These are phyloP conservation scores for Clohesyomyces aquaticus DNA, from an alignment of 495 filamentous ascomycete genomes.

Conservation along the genomic window DNA sequence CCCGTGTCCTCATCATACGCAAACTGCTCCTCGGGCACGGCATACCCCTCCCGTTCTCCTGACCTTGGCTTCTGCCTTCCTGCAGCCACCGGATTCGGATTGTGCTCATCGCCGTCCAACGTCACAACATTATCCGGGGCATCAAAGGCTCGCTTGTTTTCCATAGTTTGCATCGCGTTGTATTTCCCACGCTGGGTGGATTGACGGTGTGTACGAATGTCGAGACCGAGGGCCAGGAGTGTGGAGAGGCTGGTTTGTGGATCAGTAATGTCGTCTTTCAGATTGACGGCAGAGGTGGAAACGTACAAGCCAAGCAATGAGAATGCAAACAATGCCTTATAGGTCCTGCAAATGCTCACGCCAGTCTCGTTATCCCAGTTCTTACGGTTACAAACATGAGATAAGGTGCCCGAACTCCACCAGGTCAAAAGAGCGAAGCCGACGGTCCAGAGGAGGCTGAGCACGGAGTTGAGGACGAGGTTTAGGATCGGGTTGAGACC, in stretches of 20 bases:
- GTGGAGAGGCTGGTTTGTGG: constrained; percentile 42
- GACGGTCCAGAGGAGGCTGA: constrained; percentile 61
- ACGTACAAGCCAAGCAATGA: constrained; percentile 52
- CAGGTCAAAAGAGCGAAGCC: constrained; percentile 61
- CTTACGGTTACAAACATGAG: constrained; percentile 57
- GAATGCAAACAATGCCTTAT: constrained; percentile 71
- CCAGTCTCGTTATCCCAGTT: constrained; percentile 63
- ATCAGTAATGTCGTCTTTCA: neutral
- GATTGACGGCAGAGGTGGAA: neutral
- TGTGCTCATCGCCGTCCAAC: constrained; percentile 5
- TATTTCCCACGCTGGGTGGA: constrained; percentile 56
- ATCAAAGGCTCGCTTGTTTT: constrained; percentile 17
- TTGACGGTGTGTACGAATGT: constrained; percentile 54
- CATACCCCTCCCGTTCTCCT: constrained; percentile 39
- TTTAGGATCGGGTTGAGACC: constrained; percentile 62
- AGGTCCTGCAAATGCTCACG: constrained; percentile 64
- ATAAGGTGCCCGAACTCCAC: constrained; percentile 60
- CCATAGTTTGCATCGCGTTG: constrained; percentile 38
- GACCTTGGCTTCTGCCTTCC: constrained; percentile 18
- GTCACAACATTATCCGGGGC: neutral
- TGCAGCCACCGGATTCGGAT: constrained; percentile 25
- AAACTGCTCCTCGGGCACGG: constrained; percentile 44
- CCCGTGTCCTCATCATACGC: constrained; percentile 43
- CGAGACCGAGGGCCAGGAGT: constrained; percentile 55
- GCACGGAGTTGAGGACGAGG: constrained; percentile 55